Evolutionary conservation across 2,329 filamentous ascomycete genomes (phyloP).

Genomic region (Tolypocladium sp.): DNA sequence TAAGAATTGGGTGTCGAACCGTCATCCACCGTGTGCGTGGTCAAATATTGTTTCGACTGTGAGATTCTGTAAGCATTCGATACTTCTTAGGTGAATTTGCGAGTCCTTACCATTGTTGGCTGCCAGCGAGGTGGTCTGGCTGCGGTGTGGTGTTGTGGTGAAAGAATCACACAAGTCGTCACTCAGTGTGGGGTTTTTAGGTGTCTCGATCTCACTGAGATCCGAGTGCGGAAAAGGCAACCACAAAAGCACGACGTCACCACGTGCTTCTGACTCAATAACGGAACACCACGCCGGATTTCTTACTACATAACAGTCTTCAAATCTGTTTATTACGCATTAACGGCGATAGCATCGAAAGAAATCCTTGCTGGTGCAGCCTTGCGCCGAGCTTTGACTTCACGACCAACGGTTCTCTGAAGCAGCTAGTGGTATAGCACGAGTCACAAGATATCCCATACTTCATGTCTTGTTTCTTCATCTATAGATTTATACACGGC

Average conservation of each 20-base stretch:
- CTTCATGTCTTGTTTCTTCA: conserved; percentile 1
- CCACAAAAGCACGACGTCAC: not conserved
- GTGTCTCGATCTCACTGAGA: not conserved
- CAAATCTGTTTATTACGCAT: not conserved
- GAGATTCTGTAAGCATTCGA: not conserved
- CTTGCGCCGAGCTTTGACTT: not conserved
- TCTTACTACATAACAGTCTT: not conserved
- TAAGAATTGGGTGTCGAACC: conserved; percentile 39
- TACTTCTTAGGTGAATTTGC: not conserved
- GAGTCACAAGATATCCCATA: not conserved
- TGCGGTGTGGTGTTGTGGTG: not conserved
- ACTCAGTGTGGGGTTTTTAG: not conserved
- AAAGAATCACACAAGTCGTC: not conserved
- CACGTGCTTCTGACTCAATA: not conserved
- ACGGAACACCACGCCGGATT: too few relatives aligned
- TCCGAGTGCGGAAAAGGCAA: too few relatives aligned
- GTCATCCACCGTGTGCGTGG: conserved; percentile 81
- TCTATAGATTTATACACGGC: conserved; percentile 17
- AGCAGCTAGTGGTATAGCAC: not conserved
- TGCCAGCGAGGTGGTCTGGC: not conserved
- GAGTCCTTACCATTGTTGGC: not conserved
- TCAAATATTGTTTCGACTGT: conserved; percentile 97
- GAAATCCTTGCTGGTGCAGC: not conserved
- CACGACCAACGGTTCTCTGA: too few relatives aligned
- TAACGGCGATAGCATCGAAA: not conserved